Evolutionary conservation across 176 grass and related monocot genomes (phyloP).

Genomic region (Musa itinerans): DNA sequence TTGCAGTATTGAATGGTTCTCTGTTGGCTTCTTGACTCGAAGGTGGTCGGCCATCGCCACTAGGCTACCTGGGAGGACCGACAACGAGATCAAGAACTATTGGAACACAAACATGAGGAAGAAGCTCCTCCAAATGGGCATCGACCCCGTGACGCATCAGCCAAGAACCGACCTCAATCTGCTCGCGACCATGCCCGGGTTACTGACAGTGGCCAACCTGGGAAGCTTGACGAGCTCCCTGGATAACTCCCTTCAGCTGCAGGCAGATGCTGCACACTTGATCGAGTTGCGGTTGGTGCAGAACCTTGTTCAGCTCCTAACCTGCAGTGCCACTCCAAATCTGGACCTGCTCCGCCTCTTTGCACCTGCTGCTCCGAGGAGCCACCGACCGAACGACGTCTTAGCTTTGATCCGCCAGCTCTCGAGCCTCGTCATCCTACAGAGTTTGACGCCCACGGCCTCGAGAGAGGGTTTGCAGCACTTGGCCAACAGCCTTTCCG

Average conservation of each 20-base stretch:
- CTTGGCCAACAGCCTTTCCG: constrained; percentile 1
- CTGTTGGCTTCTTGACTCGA: not conserved
- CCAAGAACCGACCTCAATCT: constrained; percentile 54
- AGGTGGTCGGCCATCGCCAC: constrained; percentile 82
- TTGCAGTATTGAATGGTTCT: not conserved
- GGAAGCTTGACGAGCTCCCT: constrained; percentile 6
- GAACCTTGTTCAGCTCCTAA: constrained; percentile 46
- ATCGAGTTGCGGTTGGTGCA: constrained; percentile 53
- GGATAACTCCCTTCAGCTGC: constrained; percentile 48
- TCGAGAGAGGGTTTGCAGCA: not conserved
- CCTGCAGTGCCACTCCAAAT: constrained; percentile 20
- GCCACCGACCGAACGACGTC: not conserved
- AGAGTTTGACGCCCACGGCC: not conserved
- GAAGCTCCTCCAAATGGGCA: constrained; percentile 67
- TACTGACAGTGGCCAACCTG: constrained; percentile 31
- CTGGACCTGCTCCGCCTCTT: constrained; percentile 50
- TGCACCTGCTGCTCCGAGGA: constrained; percentile 5
- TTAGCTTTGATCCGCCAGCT: constrained; percentile 6
- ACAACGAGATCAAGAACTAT: constrained; percentile 96
- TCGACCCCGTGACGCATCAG: constrained; percentile 82
- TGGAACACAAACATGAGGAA: constrained; percentile 93
- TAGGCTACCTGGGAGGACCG: constrained; percentile 53
- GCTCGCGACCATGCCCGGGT: constrained; percentile 35
- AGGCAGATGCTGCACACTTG: constrained; percentile 36
- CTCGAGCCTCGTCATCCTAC: not conserved